Percentiles rank a stretch among this genome's conserved stretches.
phyloP scores from a whole-genome alignment of 1,284 basidiomycete species.

The Ustilago xerochloae region DNA sequence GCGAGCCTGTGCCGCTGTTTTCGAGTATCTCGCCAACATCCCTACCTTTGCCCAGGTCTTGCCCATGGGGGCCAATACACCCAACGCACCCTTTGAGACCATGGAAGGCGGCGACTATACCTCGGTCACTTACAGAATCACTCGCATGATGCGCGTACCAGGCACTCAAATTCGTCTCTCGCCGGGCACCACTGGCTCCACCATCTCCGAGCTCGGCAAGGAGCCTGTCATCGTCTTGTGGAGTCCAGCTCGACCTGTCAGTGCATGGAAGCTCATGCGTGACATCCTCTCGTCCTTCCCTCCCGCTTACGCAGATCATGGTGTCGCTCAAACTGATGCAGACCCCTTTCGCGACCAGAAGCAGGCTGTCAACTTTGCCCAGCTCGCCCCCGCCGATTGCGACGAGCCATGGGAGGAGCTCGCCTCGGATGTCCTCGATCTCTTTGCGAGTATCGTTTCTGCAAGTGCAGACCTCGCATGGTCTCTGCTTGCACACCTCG shows the following conservation, averaged over 20 bases:
- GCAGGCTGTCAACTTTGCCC: slow-evolving; percentile 41
- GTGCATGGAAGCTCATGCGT: slow-evolving; percentile 81
- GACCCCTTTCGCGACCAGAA: slow-evolving; percentile 38
- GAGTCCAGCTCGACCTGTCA: slow-evolving; percentile 77
- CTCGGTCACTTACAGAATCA: slow-evolving; percentile 76
- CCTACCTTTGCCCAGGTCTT: slow-evolving; percentile 81
- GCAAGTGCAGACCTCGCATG: slow-evolving; percentile 76
- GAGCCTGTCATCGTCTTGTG: slow-evolving; percentile 79
- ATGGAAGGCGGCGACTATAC: slow-evolving; percentile 73
- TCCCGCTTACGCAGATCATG: slow-evolving; percentile 16
- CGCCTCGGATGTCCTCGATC: slow-evolving; percentile 80
- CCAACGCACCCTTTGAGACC: slow-evolving; percentile 77
- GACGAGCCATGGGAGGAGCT: slow-evolving; percentile 70
- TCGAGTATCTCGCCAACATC: slow-evolving; percentile 79
- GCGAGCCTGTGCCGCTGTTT: slow-evolving; percentile 75
- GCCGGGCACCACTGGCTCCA: slow-evolving; percentile 76
- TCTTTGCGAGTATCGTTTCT: slow-evolving; percentile 80
- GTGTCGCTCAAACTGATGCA: slow-evolving; percentile 12
- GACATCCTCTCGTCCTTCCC: slow-evolving; percentile 79
- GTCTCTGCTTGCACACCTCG: slow-evolving; percentile 76
- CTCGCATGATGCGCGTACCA: slow-evolving; percentile 77
- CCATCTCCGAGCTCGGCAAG: slow-evolving; percentile 76
- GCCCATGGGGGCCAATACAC: slow-evolving; percentile 72
- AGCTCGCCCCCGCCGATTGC: slow-evolving; percentile 37
- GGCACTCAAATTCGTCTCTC: slow-evolving; percentile 77